Evolutionary conservation across 192 early-diverging fungal genomes (phyloP), one percentile per base, ranked within the genome.

Genomic region (Gonapodya sp.): DNA sequence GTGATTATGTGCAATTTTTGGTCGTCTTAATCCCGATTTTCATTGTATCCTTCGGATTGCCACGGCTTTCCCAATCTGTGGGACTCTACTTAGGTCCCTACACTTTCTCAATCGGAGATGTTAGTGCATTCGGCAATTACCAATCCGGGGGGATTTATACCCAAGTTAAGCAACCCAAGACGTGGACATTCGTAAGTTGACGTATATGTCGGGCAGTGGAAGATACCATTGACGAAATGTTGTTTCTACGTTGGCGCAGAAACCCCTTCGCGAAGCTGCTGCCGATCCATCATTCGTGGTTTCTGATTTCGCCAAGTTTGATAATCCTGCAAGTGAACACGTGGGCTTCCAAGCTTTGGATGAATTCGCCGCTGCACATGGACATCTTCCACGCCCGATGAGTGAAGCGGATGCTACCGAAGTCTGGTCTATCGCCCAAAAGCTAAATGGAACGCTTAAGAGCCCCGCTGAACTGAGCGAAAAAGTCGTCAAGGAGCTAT

Each of bases 241-340:
- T 0, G 36, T 18, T 34, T 79, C 1, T 8, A 72, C 14, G n/a
- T 1, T 31, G 46, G 24, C 46, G 37, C 80, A 94, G 93, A 85
- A 86, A 80, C 87, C 94, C 8, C 87, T 96, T 79, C 87, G 86
- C 33, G 94, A 94, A 73, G 90, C 95, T 0, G 86, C 97, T 16
- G 84, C 89, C 35, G 88, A 88, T 32, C 98, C 98, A 35, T 95
- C 97, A 81, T 94, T 89, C 36, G 79, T 98, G 36, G 88, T 92
- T 79, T 93, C 96, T 36, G 98, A 99, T 88, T 98, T 94, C 87
- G 96, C 94, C 80, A 99, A 99, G 87, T 99, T 97, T 79, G 97
- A 99, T 82, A 91, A 96, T n/a, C 97, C 97, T 18, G 88, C 89
- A 0, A 95, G 96, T 85, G 89, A 97, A 1, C 96, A 97, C 80